These are phyloP conservation scores for Aegilops sharonensis DNA, from an alignment of 176 grass and related monocot genomes.

Conservation along the genomic window DNA sequence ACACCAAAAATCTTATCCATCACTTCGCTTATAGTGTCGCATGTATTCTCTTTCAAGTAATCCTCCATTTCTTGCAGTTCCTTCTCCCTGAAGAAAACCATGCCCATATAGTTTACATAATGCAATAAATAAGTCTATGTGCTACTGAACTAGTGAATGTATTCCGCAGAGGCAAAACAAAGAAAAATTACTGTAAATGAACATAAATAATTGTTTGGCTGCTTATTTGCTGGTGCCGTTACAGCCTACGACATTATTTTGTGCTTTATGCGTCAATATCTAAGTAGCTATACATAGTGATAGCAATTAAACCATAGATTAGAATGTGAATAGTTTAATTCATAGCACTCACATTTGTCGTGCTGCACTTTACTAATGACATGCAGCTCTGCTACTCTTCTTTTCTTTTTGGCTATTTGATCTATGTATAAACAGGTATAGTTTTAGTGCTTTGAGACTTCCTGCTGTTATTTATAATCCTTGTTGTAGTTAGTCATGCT, in stretches of 20 bases:
- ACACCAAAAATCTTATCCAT: background rate
- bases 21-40: background rate
- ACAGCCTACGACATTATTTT: background rate
- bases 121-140: background rate
- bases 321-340: background rate
- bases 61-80: background rate
- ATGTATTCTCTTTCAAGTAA: background rate
- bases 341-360: background rate
- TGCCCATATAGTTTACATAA: background rate
- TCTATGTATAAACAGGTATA: background rate
- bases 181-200: background rate
- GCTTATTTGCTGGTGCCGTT: background rate
- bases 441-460: background rate
- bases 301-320: background rate
- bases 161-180: background rate
- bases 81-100: background rate
- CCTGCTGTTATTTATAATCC: background rate
- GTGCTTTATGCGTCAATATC: background rate
- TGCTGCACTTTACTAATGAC: background rate
- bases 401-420: background rate
- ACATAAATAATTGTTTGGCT: background rate
- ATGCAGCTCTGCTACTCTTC: background rate
- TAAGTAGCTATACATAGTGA: constrained; percentile 2
- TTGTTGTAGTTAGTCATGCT: too few relatives aligned
- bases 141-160: background rate